Conservation (phyloP, 768 basidiomycete genomes). For the Lactarius deliciosus region DNA sequence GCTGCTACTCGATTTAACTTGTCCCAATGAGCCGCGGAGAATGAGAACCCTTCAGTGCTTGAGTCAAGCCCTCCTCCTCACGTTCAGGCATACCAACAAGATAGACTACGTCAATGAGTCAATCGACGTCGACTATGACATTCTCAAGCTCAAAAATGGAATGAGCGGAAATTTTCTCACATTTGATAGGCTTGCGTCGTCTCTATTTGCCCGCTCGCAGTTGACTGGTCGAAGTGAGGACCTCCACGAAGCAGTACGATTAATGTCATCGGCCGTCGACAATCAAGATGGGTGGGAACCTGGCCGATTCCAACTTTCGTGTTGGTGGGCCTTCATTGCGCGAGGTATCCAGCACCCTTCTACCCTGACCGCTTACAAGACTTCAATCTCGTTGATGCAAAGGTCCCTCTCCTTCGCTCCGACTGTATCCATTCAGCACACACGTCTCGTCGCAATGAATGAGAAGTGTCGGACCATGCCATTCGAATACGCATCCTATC, state of each 20-base stretch:
- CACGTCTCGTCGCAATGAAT: background rate
- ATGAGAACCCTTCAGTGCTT: no score
- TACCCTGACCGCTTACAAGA: background rate
- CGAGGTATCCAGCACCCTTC: background rate
- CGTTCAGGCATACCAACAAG: background rate
- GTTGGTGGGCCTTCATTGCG: background rate
- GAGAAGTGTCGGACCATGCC: background rate
- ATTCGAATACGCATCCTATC: background rate
- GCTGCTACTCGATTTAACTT: no score
- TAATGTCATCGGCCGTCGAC: background rate
- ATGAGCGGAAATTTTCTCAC: background rate
- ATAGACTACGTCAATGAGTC: conserved; percentile 4
- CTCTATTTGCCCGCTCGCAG: background rate
- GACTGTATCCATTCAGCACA: background rate
- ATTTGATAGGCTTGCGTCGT: background rate
- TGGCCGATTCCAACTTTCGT: background rate
- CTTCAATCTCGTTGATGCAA: background rate
- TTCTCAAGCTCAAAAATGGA: conserved; percentile 5
- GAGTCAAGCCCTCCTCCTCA: conserved; percentile 7
- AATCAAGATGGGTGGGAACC: background rate
- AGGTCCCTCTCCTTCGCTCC: background rate
- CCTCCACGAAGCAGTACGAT: background rate
- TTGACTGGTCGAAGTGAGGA: background rate
- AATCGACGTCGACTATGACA: background rate
- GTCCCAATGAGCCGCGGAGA: no score